Evolutionary conservation across 257 asterid species (phyloP), one percentile per base, ranked within the genome.

Genomic region (Ilex asprella): DNA sequence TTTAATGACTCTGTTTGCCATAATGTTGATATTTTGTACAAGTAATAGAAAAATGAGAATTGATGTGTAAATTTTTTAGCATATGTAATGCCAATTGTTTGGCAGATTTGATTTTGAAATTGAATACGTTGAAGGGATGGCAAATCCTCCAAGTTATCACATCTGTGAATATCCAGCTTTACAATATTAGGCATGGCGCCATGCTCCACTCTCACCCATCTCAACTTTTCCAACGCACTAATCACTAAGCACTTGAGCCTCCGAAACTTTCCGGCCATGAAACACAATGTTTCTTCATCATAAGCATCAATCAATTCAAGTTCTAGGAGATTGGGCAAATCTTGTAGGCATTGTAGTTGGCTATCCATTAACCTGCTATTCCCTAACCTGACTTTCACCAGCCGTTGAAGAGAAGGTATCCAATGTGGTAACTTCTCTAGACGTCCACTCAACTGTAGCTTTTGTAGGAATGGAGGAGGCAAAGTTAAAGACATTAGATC

Each of bases 211-310:
- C 0, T 46, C 0, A 2, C 52, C 52, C 41, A 0, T 35, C 1
- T 35, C 41, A 35, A 35, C 41, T 35, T 7, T n/a, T n/a, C n/a
- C n/a, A n/a, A n/a, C n/a, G n/a, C n/a, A n/a, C n/a, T n/a, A n/a
- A n/a, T n/a, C n/a, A n/a, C n/a, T n/a, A n/a, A n/a, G n/a, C n/a
- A n/a, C 15, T 14, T 10, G n/a, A 46, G 52, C 52, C n/a, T 46
- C 59, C 13, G 66, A 49, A 80, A 77, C 66, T 60, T 57, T 11
- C 76, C 77, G 1, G 70, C 74, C 51, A 51, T 64, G 51, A 82
- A 82, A 49, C 61, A 51, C 16, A 79, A 59, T 11, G 29, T 41
- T 16, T 66, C 59, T n/a, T 74, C 81, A 11, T 62, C 73, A 60
- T 54, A 82, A n/a, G 78, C 77, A n/a, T n/a, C n/a, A n/a, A n/a